These are phyloP conservation scores for Neurospora pannonica DNA, from an alignment of 495 filamentous ascomycete genomes.

Conservation along the genomic window DNA sequence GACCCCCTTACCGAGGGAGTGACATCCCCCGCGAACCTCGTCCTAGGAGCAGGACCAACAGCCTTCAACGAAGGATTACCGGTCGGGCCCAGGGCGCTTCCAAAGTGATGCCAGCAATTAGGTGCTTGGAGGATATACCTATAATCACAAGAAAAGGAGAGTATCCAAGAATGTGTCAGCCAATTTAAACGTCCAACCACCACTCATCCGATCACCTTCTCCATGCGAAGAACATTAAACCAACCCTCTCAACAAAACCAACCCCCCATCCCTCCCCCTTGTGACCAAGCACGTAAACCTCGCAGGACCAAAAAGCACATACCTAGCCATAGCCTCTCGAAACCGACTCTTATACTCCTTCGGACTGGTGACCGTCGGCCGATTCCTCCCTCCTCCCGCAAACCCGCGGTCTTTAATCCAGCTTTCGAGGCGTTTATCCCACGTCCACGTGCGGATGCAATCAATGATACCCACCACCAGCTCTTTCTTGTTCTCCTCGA, in stretches of 20 bases:
- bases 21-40: neutral
- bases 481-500: constrained; percentile 82
- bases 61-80: neutral
- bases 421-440: constrained; percentile 97
- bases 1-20: neutral
- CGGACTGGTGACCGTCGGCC: constrained; percentile 91
- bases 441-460: constrained; percentile 96
- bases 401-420: constrained; percentile 98
- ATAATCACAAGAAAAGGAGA: neutral
- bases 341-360: constrained; percentile 97
- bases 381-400: constrained; percentile 73
- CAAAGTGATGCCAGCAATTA: constrained; percentile 41
- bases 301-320: constrained; percentile 46
- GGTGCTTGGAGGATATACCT: constrained; percentile 44
- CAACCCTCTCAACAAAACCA: neutral
- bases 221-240: neutral
- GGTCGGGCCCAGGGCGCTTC: neutral
- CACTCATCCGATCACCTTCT: neutral
- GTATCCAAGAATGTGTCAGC: neutral
- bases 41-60: neutral
- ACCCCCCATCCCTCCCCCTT: neutral
- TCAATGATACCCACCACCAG: constrained; percentile 97
- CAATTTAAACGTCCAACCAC: neutral
- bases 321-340: constrained; percentile 91
- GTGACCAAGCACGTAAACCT: neutral